Conservation (phyloP, 2,329 filamentous ascomycete genomes). For the Paracoccidioides brasiliensis region DNA sequence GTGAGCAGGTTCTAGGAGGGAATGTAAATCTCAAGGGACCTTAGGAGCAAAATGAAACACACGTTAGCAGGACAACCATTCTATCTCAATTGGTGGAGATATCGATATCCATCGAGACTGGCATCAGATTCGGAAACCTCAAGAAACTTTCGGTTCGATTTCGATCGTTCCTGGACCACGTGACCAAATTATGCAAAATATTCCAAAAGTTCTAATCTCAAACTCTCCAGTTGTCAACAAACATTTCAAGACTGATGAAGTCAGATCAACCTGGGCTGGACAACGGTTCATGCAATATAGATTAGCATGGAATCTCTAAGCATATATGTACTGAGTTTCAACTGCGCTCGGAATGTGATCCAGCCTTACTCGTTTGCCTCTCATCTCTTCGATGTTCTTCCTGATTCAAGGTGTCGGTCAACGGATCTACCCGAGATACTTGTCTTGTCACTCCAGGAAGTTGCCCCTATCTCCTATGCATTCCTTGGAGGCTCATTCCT, state of each 20-base stretch:
- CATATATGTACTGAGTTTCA: constrained; percentile 75
- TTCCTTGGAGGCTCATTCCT: constrained; percentile 78
- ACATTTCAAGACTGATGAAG: background rate
- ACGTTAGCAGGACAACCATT: too few relatives aligned
- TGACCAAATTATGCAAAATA: too few relatives aligned
- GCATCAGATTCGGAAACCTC: too few relatives aligned
- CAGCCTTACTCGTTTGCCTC: constrained; percentile 56
- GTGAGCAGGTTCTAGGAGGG: constrained; percentile 24
- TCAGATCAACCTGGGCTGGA: background rate
- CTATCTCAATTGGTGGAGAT: too few relatives aligned
- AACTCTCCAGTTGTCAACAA: background rate
- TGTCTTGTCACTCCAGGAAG: constrained; percentile 66
- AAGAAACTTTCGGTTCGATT: too few relatives aligned
- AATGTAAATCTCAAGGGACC: background rate
- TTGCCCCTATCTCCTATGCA: constrained; percentile 69
- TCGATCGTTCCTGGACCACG: too few relatives aligned
- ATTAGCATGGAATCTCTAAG: constrained; percentile 43
- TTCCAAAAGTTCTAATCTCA: too few relatives aligned
- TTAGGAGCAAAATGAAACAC: background rate
- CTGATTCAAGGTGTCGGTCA: constrained; percentile 31
- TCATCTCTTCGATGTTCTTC: constrained; percentile 52
- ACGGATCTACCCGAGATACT: constrained; percentile 52
- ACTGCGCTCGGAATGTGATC: constrained; percentile 64
- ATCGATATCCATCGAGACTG: too few relatives aligned
- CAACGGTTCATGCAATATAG: background rate